Conservation (phyloP, 1,284 basidiomycete genomes). For the Ceraceosorus guamensis region DNA sequence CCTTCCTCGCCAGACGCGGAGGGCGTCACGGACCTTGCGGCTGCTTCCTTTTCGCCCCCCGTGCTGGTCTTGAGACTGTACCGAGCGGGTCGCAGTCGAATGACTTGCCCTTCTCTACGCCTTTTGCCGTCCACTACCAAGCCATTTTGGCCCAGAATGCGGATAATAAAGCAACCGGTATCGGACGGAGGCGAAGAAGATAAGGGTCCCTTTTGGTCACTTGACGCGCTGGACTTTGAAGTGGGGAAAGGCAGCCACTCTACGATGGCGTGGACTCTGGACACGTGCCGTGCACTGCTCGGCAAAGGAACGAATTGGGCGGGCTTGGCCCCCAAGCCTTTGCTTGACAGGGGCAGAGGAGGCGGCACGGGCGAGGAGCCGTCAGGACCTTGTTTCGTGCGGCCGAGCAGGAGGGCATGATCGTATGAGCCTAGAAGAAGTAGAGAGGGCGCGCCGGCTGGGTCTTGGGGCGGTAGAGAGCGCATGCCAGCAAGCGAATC, state of each 20-base stretch:
- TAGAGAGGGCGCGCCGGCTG: too few species aligned
- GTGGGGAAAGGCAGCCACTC: constrained; percentile 43
- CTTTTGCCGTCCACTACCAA: constrained; percentile 42
- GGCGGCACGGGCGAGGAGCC: neutral
- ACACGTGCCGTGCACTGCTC: constrained; percentile 36
- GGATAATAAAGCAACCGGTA: constrained; percentile 34
- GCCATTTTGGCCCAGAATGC: constrained; percentile 44
- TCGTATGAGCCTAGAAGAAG: constrained; percentile 1
- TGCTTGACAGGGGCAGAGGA: neutral
- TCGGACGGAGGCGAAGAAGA: neutral
- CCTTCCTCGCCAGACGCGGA: too few species aligned
- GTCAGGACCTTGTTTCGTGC: too few species aligned
- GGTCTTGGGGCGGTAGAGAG: too few species aligned
- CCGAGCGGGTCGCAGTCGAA: constrained; percentile 31
- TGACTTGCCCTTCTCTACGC: constrained; percentile 32
- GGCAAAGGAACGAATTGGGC: constrained; percentile 31
- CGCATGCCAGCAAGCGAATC: too few species aligned
- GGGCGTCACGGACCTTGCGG: too few species aligned
- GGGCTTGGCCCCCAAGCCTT: constrained; percentile 20
- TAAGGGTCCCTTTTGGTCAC: too few species aligned
- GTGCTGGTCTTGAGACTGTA: constrained; percentile 17
- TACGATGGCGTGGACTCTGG: constrained; percentile 40
- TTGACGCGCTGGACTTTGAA: too few species aligned
- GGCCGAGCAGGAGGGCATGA: constrained; percentile 4
- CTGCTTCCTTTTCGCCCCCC: too few species aligned